Evolutionary conservation across 805 yeast species (phyloP), one percentile per base, ranked within the genome.

Genomic region (Hanseniaspora singularis): DNA sequence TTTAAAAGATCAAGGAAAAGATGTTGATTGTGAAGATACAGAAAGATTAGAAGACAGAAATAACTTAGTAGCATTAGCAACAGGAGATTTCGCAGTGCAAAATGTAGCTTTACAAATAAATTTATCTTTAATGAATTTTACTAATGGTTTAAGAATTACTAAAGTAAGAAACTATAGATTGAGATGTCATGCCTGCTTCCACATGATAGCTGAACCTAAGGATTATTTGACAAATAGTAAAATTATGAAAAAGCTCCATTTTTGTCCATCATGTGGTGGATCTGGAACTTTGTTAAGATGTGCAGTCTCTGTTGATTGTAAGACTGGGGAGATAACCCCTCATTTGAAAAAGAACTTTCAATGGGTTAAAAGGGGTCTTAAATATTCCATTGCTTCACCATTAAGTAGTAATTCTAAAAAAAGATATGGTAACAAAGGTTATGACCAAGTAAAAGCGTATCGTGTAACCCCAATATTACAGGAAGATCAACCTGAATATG

Each of bases 41-140:
- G 68, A 76, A 40, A 72, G 63, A 28, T 64, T 65, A 15, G 56
- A 59, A 3, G 64, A 58, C 3, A 49, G 55, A 2, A 58, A 65
- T n/a, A 71, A 80, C 49, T 74, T 78, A 52, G 92, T 81, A 16
- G 98, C 96, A 2, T 65, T 92, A 41, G 80, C 95, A 0, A 82
- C 96, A 0, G 95, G 95, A 23, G 99, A 92, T 74, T 92, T 89
- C 66, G 97, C 99, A 2, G 85, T 89, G 57, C 99, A 92, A 64
- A 92, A 92, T 63, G 95, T 88, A 14, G 75, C 95, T 1, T 70
- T 92, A 66, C 97, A 89, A 63, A 72, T 92, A 55, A 96, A 96
- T 4, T 63, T 92, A 49, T 81, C 84, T 53, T 69, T 89, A 54
- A 81, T 92, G 77, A 88, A 88, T 63, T 70, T 83, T 20, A 72